A percentile compares a stretch with the other conserved stretches of the same genome.
Evolutionary conservation across 257 asterid genomes (phyloP).

Genomic region (Solanum sparsipilum): DNA sequence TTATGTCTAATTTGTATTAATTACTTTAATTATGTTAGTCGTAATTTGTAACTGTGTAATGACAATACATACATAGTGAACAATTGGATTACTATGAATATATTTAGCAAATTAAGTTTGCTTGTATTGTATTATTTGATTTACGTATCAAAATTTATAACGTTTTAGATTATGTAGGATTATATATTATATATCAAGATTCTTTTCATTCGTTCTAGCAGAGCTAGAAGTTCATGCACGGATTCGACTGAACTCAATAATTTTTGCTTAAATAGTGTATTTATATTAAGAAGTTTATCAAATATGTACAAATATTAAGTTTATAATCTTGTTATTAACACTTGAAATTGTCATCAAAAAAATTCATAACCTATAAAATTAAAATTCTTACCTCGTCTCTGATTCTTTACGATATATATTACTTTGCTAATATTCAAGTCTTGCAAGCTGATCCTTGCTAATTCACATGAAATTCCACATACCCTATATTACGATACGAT

Average conservation of each 20-base stretch:
- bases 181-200: background rate
- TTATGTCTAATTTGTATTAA: background rate
- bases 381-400: no score
- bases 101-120: background rate
- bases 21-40: background rate
- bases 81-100: background rate
- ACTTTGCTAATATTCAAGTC: background rate
- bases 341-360: no score
- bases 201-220: no score
- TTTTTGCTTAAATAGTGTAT: no score
- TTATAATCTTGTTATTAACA: no score
- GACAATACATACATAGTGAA: background rate
- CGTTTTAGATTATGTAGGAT: background rate
- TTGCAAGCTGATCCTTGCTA: fast-evolving
- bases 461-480: background rate
- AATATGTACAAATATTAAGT: no score
- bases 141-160: background rate
- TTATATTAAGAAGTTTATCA: no score
- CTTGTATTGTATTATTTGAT: background rate
- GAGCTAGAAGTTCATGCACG: no score
- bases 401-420: background rate
- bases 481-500: background rate
- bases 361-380: no score
- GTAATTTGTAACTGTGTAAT: background rate
- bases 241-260: no score